phyloP scores from a whole-genome alignment of 2,329 filamentous ascomycete species.

The Fusarium abutilonis region DNA sequence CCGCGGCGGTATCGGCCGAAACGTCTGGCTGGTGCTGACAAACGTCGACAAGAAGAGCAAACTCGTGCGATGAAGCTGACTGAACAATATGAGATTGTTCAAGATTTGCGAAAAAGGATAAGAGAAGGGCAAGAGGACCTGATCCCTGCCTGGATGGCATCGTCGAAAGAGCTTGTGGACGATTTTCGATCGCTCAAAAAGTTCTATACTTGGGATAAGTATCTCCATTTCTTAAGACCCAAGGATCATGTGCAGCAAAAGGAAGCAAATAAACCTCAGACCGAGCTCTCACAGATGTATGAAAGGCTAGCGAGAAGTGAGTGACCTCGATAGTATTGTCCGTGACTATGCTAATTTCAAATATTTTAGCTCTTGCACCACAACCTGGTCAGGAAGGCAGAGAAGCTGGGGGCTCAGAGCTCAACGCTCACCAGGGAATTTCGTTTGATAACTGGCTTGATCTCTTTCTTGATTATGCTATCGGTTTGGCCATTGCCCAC shows the following conservation, averaged over 20 bases:
- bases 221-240: slow-evolving; percentile 64
- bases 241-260: slow-evolving; percentile 40
- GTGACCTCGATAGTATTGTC: slow-evolving; percentile 37
- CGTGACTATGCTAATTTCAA: slow-evolving; percentile 18
- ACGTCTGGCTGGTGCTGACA: slow-evolving; percentile 57
- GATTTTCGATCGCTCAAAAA: slow-evolving; percentile 71
- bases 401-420: slow-evolving; percentile 47
- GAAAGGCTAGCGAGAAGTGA: slow-evolving; percentile 65
- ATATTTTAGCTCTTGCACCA: slow-evolving; percentile 49
- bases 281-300: slow-evolving; percentile 64
- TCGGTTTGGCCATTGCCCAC: slow-evolving; percentile 75
- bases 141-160: slow-evolving; percentile 65
- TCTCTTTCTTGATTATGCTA: slow-evolving; percentile 86
- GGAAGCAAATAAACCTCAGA: slow-evolving; percentile 47
- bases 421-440: slow-evolving; percentile 75
- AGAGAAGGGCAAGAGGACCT: slow-evolving; percentile 56
- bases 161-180: slow-evolving; percentile 67
- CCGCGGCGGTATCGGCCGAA: slow-evolving; percentile 58
- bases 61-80: slow-evolving; percentile 53
- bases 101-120: slow-evolving; percentile 55
- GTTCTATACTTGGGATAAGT: slow-evolving; percentile 74
- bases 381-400: slow-evolving; percentile 37
- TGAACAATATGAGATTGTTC: slow-evolving; percentile 57
- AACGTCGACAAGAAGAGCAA: slow-evolving; percentile 57
- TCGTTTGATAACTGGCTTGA: slow-evolving; percentile 87